These are phyloP conservation scores for Lolium perenne DNA, from an alignment of 176 grass and related monocot species.

Conservation along the genomic window DNA sequence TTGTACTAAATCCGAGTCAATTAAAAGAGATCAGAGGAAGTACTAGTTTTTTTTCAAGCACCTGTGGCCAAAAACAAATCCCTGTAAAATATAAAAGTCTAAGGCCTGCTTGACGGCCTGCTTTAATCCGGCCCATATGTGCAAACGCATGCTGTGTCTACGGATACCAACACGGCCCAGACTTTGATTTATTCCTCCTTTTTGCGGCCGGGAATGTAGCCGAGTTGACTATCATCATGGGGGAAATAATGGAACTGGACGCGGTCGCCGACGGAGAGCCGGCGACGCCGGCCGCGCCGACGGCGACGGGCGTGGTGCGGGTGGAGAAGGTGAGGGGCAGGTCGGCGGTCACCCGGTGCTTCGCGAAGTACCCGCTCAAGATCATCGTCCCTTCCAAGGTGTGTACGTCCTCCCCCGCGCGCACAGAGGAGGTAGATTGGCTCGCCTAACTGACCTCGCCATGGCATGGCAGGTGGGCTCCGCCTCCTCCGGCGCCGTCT, in stretches of 20 bases:
- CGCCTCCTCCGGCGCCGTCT: conserved; percentile 57
- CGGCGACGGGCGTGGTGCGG: conserved; percentile 60
- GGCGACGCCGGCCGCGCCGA: background rate
- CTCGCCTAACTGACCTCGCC: background rate
- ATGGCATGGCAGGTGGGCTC: conserved; percentile 49
- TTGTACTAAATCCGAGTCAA: no score
- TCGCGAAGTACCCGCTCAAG: conserved; percentile 90
- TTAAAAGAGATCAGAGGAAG: no score
- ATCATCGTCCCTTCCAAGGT: conserved; percentile 88
- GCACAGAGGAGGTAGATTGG: background rate
- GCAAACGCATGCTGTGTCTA: background rate
- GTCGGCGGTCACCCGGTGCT: conserved; percentile 78
- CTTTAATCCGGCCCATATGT: background rate
- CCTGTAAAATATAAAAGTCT: background rate
- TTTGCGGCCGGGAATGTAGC: background rate
- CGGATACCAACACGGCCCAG: background rate
- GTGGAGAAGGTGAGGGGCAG: conserved; percentile 82
- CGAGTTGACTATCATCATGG: background rate
- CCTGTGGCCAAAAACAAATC: no score
- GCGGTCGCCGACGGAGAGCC: background rate
- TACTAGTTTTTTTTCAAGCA: no score
- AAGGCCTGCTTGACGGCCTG: background rate
- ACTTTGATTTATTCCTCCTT: background rate
- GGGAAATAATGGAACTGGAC: background rate
- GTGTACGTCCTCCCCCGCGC: no score